phyloP scores from a whole-genome alignment of 345 rosid species.

The Brassica incana region DNA sequence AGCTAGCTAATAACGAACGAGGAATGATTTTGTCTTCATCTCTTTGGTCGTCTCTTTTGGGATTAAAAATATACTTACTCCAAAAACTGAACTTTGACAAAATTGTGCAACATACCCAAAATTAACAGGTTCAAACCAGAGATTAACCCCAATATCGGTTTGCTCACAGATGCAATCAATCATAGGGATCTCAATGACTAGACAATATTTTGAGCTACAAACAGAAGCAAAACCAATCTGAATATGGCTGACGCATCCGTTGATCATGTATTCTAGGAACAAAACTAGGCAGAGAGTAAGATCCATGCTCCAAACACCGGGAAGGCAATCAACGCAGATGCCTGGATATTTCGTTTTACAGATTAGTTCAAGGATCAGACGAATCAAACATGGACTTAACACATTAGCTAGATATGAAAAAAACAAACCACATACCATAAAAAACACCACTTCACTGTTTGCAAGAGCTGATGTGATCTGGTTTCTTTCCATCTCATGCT shows the following conservation, averaged over 20 bases:
- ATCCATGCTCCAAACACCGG: slow-evolving; percentile 68
- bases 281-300: slow-evolving; percentile 43
- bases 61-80: too few relatives aligned
- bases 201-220: not conserved
- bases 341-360: slow-evolving; percentile 48
- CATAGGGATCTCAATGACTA: not conserved
- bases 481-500: slow-evolving; percentile 58
- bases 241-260: not conserved
- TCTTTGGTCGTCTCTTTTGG: too few relatives aligned
- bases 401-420: not conserved
- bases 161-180: not conserved
- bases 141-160: not conserved
- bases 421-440: slow-evolving; percentile 62
- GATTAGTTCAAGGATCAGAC: not conserved
- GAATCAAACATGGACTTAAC: not conserved
- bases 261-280: slow-evolving; percentile 13
- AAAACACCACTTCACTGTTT: slow-evolving; percentile 64
- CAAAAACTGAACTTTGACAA: not conserved
- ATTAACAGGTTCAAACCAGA: not conserved
- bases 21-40: too few relatives aligned
- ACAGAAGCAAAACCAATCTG: not conserved
- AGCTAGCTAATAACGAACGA: too few relatives aligned
- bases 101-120: not conserved
- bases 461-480: slow-evolving; percentile 61
- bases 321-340: slow-evolving; percentile 67